Base-by-base conservation (phyloP, 2,329 filamentous ascomycete species). In the Daldinia eschscholtzii region DNA sequence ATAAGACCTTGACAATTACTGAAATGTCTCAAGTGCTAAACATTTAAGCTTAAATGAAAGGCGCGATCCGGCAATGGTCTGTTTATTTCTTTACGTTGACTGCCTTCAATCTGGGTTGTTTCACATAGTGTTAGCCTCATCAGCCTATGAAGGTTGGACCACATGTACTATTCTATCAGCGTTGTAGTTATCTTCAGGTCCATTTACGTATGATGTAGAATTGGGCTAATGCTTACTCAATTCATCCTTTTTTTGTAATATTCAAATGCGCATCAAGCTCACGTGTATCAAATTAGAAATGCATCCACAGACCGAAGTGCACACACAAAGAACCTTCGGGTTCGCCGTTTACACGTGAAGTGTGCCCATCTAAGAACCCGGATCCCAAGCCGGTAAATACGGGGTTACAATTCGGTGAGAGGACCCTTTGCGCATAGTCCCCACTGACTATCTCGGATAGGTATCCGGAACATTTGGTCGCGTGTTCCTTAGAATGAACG, bases 381-480 rank as follows among this genome's bases (percentile, higher is more conserved):
- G 53, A 26, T 5, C 41, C 37, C 26, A 10, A 44, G 35, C 60
- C 59, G 59, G 57, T 61, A 57, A 64, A 28, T n/a, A 57, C 44
- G 48, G 55, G 42, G n/a, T 30, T 48, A 57, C 50, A 42, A 57
- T 57, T 61, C 33, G 37, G 42, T 42, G 41, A 42, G 13, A 13
- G 46, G 46, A 42, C 10, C 12, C 57, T 57, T 58, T 15, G 33
- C 33, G 26, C 55, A 18, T 61, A 23, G 18, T 42, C 52, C 6
- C 67, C 59, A 35, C 62, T 30, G n/a, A 30, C 10, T 37, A 46
- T 42, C 26, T 33, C 48, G 66, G 30, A 59, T 61, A 48, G 37
- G 42, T 28, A 44, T 56, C 39, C 18, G 56, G 23, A 35, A 37
- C 20, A 39, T 28, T 26, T 44, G 13, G 12, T 39, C 41, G 48